Base-by-base conservation (phyloP, 2,329 filamentous ascomycete genomes). In the Aspergillus vadensis region DNA sequence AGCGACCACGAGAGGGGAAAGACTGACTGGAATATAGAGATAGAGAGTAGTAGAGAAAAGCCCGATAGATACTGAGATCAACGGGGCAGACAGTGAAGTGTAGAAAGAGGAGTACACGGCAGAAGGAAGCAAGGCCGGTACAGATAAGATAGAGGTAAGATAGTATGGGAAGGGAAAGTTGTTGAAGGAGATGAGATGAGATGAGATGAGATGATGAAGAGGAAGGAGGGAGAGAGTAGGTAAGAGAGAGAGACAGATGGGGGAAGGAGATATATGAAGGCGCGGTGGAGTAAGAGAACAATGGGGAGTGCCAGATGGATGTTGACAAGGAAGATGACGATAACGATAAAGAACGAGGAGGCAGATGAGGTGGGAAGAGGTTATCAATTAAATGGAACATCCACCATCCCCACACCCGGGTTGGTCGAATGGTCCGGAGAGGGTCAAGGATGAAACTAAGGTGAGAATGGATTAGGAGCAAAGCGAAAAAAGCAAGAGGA, bases 341-440 rank as follows among this genome's bases (percentile, higher is more conserved):
- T 55, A 51, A 59, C 55, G 60, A 62, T 62, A 62, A 57, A 57
- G 48, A 50, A 32, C 41, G 55, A 38, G 38, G 53, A 58, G 38
- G 19, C 51, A 54, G 56, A 52, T 12, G 53, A 61, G 51, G 53
- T 50, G 55, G 50, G 38, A 32, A 43, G 54, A 50, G 44, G 51
- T 55, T 58, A 62, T 63, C 36, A 57, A 59, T 65, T 62, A 56
- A 63, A 62, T 58, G 49, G 57, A 38, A 27, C 44, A 39, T 52
- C 50, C 39, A 59, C 51, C 47, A 61, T 61, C 55, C 55, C 63
- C 61, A 64, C 62, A 53, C 55, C 53, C 49, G 47, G 54, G 30
- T 58, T 62, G 52, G 58, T 60, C 54, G 57, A 62, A 60, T 60
- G 57, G 60, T 19, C 60, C 56, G 62, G 54, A 41, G 54, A 41